Percentiles rank a stretch among this genome's conserved stretches.
Conservation (phyloP, 2,329 filamentous ascomycete species). For the Apiospora malaysiana region DNA sequence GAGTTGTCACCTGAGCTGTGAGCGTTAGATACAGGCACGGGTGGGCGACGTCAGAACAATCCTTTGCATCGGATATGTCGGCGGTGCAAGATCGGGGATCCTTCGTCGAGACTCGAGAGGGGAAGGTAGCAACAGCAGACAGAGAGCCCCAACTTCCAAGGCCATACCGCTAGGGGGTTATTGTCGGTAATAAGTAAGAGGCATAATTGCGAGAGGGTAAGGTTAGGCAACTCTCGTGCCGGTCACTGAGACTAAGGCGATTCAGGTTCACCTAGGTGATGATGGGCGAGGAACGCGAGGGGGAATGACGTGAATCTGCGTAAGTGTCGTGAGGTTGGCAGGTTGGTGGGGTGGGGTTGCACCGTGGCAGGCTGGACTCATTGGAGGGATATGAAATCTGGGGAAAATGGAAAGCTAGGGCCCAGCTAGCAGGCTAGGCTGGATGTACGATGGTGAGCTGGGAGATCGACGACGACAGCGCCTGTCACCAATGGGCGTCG, state of each 20-base stretch:
- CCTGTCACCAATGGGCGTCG: not conserved
- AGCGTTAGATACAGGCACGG: not conserved
- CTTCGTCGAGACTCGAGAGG: not conserved
- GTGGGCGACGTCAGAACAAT: not conserved
- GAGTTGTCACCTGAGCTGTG: not conserved
- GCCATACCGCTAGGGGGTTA: not conserved
- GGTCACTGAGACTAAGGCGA: not conserved
- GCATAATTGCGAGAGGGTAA: not conserved
- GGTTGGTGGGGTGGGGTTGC: not conserved
- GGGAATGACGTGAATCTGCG: constrained; percentile 7
- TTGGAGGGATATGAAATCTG: constrained; percentile 12
- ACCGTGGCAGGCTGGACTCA: not conserved
- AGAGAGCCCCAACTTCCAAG: not conserved
- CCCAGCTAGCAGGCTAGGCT: not conserved
- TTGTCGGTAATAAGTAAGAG: not conserved
- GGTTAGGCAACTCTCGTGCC: no score
- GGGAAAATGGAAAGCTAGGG: not conserved
- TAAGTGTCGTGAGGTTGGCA: not conserved
- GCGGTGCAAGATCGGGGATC: not conserved
- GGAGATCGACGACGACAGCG: not conserved
- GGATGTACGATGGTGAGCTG: not conserved
- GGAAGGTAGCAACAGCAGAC: not conserved
- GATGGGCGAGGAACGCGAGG: not conserved
- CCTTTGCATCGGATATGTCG: not conserved
- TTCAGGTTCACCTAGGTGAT: constrained; percentile 1